Percentiles rank a stretch among this genome's conserved stretches.
Evolutionary conservation across 1,284 basidiomycete species (phyloP).

Genomic region (Sanghuangporus sanghuang): DNA sequence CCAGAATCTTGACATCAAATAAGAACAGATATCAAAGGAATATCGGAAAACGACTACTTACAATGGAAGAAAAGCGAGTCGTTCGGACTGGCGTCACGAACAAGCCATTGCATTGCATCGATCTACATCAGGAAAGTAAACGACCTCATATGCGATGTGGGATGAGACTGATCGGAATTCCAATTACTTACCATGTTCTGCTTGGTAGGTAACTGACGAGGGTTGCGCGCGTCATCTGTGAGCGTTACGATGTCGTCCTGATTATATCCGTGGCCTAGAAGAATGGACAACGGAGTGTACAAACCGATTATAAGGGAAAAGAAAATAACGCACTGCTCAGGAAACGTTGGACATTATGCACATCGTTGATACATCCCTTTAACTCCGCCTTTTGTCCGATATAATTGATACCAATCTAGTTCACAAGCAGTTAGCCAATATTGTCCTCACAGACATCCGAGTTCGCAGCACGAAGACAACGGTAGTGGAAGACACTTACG

Average conservation of each 20-base stretch:
- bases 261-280: slow-evolving; percentile 61
- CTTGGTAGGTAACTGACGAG: slow-evolving; percentile 64
- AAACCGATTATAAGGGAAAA: neutral
- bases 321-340: slow-evolving; percentile 47
- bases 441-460: neutral
- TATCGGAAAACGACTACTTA: slow-evolving; percentile 30
- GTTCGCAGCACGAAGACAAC: neutral
- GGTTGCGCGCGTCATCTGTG: slow-evolving; percentile 68
- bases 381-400: slow-evolving; percentile 57
- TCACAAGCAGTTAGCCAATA: neutral
- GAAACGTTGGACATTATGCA: slow-evolving; percentile 70
- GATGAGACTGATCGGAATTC: neutral
- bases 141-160: neutral
- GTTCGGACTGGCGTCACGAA: slow-evolving; percentile 69
- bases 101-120: slow-evolving; percentile 87
- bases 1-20: slow-evolving; percentile 35
- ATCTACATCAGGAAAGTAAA: slow-evolving; percentile 38
- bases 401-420: slow-evolving; percentile 83
- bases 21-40: neutral
- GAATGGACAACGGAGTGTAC: neutral
- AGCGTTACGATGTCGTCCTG: slow-evolving; percentile 83
- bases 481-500: slow-evolving; percentile 35
- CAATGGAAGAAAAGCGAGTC: slow-evolving; percentile 94
- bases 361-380: slow-evolving; percentile 87
- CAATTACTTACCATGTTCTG: slow-evolving; percentile 68